phyloP scores from a whole-genome alignment of 2,329 filamentous ascomycete species.

The Colletotrichum falcatum region DNA sequence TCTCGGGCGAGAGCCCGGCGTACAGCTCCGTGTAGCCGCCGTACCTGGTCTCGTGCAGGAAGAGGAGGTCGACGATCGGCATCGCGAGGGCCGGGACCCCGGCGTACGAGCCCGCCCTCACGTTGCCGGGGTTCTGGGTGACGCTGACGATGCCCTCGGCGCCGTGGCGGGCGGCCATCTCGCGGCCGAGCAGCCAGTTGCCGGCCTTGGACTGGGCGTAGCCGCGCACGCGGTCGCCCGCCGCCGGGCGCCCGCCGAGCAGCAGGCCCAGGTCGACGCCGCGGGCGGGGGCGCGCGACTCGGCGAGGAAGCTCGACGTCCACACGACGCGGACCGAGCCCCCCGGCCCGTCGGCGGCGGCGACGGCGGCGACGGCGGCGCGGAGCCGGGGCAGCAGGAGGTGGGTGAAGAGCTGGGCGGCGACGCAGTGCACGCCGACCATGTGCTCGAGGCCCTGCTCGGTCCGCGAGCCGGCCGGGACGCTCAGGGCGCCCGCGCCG shows the following conservation, averaged over 20 bases:
- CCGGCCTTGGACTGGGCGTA: conserved; percentile 52
- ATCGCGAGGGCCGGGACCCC: conserved; percentile 30
- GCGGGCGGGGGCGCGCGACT: conserved; percentile 44
- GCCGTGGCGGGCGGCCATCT: conserved; percentile 47
- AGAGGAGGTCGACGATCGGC: conserved; percentile 42
- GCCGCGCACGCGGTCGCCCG: conserved; percentile 47
- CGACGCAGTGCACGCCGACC: conserved; percentile 52
- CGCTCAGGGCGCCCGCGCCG: conserved; percentile 43
- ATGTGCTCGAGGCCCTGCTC: conserved; percentile 50
- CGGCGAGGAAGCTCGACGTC: conserved; percentile 47
- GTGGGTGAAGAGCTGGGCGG: conserved; percentile 50
- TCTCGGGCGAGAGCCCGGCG: conserved; percentile 53
- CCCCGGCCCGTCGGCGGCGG: conserved; percentile 38
- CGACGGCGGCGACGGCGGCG: conserved; percentile 46
- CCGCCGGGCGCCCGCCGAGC: conserved; percentile 43
- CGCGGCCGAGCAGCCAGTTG: conserved; percentile 49
- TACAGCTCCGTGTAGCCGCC: conserved; percentile 58
- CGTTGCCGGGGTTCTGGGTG: conserved; percentile 51
- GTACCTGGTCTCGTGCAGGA: conserved; percentile 48
- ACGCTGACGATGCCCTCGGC: conserved; percentile 47
- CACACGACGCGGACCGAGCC: conserved; percentile 49
- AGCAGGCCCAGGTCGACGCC: conserved; percentile 48
- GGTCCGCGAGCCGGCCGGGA: conserved; percentile 43
- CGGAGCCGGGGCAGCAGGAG: conserved; percentile 51
- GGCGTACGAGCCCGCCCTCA: conserved; percentile 45